Conservation (phyloP, 176 grass and related monocot genomes). For the Oryza glaberrima region DNA sequence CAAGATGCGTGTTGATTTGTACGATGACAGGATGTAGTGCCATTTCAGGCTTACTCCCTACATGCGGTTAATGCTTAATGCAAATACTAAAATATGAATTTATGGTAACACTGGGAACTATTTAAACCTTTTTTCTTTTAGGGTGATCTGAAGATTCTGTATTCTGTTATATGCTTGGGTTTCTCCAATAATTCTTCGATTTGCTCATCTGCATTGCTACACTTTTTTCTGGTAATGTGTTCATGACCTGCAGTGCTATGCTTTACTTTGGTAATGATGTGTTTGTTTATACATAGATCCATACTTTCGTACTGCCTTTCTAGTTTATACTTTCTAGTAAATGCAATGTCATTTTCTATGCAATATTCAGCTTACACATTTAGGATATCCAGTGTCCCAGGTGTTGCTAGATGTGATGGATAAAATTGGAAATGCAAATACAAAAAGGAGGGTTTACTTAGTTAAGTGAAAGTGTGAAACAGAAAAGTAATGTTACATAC, state of each 20-base stretch:
- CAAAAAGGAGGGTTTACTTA: background rate
- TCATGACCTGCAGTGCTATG: too few relatives aligned
- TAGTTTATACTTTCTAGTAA: background rate
- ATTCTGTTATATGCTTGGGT: background rate
- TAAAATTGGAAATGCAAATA: background rate
- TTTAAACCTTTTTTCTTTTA: conserved; percentile 14
- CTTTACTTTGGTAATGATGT: background rate
- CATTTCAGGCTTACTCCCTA: background rate
- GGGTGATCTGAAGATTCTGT: background rate
- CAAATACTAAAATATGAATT: background rate
- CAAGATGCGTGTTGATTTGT: background rate
- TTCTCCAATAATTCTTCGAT: background rate
- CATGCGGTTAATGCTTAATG: background rate
- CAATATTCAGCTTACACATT: background rate
- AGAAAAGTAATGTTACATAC: background rate
- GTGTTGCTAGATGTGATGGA: background rate
- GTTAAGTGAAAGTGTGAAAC: conserved; percentile 2
- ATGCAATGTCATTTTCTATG: background rate
- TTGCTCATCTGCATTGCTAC: background rate
- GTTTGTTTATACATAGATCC: background rate
- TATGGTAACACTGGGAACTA: background rate
- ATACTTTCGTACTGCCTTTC: background rate
- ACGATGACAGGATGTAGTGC: background rate
- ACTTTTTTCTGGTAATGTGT: background rate
- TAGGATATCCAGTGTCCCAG: background rate